Evolutionary conservation across 768 basidiomycete species (phyloP).

Genomic region (Amyloporia xantha): DNA sequence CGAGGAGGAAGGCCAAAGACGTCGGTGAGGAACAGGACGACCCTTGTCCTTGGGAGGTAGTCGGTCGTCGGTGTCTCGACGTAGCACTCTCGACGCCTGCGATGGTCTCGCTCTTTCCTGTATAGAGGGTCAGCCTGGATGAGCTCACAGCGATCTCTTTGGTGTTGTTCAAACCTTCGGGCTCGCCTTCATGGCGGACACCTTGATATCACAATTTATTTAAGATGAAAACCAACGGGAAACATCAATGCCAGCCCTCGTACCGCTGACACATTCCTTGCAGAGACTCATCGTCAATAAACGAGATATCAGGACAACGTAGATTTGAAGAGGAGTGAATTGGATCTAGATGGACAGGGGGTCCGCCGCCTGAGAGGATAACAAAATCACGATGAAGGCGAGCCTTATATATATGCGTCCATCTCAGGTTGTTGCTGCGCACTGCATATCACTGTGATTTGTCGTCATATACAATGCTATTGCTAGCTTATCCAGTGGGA

Average conservation of each 20-base stretch:
- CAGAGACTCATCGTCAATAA: conserved; percentile 44
- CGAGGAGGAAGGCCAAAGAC: conserved; percentile 29
- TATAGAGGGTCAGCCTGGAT: not conserved
- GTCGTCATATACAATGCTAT: too few species aligned
- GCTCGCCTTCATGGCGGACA: conserved; percentile 30
- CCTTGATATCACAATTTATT: too few species aligned
- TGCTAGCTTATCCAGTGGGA: too few species aligned
- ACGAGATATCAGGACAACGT: too few species aligned
- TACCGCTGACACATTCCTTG: conserved; percentile 50
- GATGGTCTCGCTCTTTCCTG: conserved; percentile 30
- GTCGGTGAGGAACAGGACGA: conserved; percentile 35
- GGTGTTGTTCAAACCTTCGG: conserved; percentile 27
- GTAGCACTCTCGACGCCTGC: conserved; percentile 33
- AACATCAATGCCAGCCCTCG: conserved; percentile 22
- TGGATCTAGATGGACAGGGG: too few species aligned
- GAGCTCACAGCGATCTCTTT: not conserved
- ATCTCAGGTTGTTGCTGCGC: too few species aligned
- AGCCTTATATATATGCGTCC: too few species aligned
- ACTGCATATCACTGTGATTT: too few species aligned
- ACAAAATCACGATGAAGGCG: too few species aligned
- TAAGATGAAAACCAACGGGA: too few species aligned
- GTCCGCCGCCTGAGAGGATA: too few species aligned
- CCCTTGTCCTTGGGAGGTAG: conserved; percentile 35
- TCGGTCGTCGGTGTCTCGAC: conserved; percentile 33
- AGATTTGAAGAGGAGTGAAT: too few species aligned